phyloP scores from a whole-genome alignment of 345 rosid genomes.

The Anacardium occidentale region DNA sequence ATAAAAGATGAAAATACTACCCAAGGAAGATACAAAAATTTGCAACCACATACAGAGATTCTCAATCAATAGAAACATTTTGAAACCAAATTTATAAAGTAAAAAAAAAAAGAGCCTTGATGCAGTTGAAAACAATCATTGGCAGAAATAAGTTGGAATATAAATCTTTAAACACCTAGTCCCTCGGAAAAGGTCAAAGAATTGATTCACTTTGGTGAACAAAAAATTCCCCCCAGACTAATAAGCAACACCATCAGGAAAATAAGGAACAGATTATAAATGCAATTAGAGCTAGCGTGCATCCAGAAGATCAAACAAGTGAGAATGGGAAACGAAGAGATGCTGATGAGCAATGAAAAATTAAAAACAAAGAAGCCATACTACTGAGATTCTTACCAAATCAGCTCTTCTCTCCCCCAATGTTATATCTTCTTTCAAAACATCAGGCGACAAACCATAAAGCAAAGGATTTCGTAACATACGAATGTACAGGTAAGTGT shows the following conservation, averaged over 20 bases:
- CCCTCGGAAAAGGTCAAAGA: too few relatives aligned
- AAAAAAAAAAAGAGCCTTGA: neutral
- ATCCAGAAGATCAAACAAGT: neutral
- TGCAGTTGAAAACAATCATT: neutral
- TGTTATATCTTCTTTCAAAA: conserved; percentile 62
- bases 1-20: neutral
- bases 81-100: neutral
- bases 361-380: neutral
- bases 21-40: neutral
- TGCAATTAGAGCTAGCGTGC: neutral
- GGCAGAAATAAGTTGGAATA: neutral
- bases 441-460: conserved; percentile 85
- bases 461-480: conserved; percentile 88
- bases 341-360: neutral
- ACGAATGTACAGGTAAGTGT: conserved; percentile 78
- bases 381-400: conserved; percentile 52
- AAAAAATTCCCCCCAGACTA: neutral
- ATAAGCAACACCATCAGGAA: neutral
- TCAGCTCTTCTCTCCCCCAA: conserved; percentile 96
- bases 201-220: neutral
- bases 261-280: neutral
- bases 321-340: neutral
- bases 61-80: neutral
- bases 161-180: neutral
- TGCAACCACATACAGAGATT: neutral